phyloP scores from a whole-genome alignment of 2,329 filamentous ascomycete species.

The Neofusicoccum ribis region DNA sequence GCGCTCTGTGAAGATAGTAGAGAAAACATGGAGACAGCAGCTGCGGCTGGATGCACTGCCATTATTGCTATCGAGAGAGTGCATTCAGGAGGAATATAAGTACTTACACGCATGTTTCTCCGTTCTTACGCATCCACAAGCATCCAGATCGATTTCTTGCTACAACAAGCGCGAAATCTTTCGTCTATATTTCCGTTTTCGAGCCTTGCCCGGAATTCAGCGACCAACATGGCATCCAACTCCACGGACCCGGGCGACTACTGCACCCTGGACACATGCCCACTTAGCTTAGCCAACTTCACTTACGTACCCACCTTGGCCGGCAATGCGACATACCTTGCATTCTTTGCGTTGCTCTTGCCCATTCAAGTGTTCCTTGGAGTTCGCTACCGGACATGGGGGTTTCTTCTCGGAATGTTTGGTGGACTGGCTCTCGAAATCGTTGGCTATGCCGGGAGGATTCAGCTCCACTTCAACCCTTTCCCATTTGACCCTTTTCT shows the following conservation, averaged over 20 bases:
- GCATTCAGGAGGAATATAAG: not conserved
- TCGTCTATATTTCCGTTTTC: not conserved
- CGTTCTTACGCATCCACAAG: not conserved
- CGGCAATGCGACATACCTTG: conserved; percentile 55
- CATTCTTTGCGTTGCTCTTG: conserved; percentile 52
- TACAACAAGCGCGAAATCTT: not conserved
- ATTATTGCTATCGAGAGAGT: not conserved
- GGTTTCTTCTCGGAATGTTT: conserved; percentile 52
- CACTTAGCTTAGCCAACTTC: conserved; percentile 51
- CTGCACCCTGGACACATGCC: conserved; percentile 41
- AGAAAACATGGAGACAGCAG: not conserved
- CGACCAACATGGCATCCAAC: not conserved
- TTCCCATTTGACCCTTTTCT: conserved; percentile 53
- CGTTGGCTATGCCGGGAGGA: conserved; percentile 57
- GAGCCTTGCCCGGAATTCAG: not conserved
- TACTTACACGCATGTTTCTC: too few relatives aligned
- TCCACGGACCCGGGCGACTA: not conserved
- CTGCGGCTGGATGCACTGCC: conserved; percentile 1
- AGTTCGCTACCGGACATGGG: conserved; percentile 56
- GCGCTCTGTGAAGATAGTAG: too few relatives aligned
- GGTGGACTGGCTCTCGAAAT: conserved; percentile 53
- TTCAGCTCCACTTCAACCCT: conserved; percentile 56
- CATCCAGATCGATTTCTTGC: too few relatives aligned
- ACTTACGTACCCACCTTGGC: conserved; percentile 55
- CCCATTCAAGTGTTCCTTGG: conserved; percentile 52